Evolutionary conservation across 2,329 filamentous ascomycete species (phyloP).

Genomic region (Chaetothyriales sp.): DNA sequence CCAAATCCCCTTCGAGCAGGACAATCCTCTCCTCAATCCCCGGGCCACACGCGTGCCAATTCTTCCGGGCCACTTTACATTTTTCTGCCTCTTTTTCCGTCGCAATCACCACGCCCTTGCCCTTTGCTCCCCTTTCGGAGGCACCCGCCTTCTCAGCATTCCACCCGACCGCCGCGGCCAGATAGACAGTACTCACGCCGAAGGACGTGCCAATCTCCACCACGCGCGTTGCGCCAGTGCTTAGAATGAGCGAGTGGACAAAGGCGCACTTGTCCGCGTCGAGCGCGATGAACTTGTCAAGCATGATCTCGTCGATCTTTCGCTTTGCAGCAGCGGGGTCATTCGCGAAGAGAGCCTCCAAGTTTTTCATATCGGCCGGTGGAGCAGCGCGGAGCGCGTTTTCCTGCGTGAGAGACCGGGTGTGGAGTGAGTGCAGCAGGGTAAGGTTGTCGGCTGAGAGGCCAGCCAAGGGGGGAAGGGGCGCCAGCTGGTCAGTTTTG

Average conservation of each 20-base stretch:
- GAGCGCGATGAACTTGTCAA: constrained; percentile 31
- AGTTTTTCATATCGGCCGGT: background rate
- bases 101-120: constrained; percentile 24
- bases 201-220: constrained; percentile 32
- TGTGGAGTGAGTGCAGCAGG: constrained; percentile 7
- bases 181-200: constrained; percentile 31
- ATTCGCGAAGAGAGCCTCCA: background rate
- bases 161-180: constrained; percentile 26
- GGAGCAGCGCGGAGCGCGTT: background rate
- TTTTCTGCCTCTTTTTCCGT: constrained; percentile 28
- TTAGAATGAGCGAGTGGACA: constrained; percentile 23
- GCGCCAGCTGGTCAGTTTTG: too few species aligned
- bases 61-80: constrained; percentile 19
- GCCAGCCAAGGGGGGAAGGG: too few species aligned
- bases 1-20: constrained; percentile 28
- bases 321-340: background rate
- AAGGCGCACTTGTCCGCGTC: constrained; percentile 29
- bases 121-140: constrained; percentile 12
- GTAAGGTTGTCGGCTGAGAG: background rate
- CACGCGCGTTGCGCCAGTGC: constrained; percentile 24
- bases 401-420: constrained; percentile 4
- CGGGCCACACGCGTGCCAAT: constrained; percentile 26
- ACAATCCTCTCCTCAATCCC: constrained; percentile 25
- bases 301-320: constrained; percentile 8
- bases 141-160: constrained; percentile 15